A percentile compares a stretch with the other conserved stretches of the same genome.
Conservation (phyloP, 179 eudicot genomes). For the Pouteria campechiana region DNA sequence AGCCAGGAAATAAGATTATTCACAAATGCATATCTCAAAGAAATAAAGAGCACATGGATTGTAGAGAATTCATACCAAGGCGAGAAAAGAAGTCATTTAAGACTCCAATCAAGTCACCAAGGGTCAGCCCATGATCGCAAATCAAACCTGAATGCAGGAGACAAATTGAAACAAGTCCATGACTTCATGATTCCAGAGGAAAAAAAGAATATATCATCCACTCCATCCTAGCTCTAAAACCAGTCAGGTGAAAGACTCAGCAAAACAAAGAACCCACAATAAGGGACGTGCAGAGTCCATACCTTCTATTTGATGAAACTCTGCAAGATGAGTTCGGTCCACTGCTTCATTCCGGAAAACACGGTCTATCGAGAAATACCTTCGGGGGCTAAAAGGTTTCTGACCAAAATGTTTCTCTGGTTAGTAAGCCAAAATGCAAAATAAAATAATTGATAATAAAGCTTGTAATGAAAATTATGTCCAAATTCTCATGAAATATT, state of each 20-base stretch:
- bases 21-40: background rate
- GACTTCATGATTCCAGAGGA: too few relatives aligned
- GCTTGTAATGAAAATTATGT: too few relatives aligned
- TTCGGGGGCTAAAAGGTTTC: slow-evolving; percentile 65
- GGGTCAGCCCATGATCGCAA: slow-evolving; percentile 77
- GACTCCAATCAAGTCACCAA: slow-evolving; percentile 89
- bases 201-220: background rate
- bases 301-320: slow-evolving; percentile 99
- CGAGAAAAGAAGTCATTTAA: slow-evolving; percentile 79
- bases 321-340: slow-evolving; percentile 93
- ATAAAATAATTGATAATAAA: too few relatives aligned
- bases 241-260: background rate
- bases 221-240: too few relatives aligned
- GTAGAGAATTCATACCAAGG: slow-evolving; percentile 34
- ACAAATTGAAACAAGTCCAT: too few relatives aligned
- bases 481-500: too few relatives aligned
- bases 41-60: background rate
- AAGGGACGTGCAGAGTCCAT: too few relatives aligned
- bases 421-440: background rate
- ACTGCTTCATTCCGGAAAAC: slow-evolving; percentile 99
- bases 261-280: background rate
- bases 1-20: too few relatives aligned
- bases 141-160: slow-evolving; percentile 50
- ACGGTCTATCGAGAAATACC: slow-evolving; percentile 88
- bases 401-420: slow-evolving; percentile 6